Evolutionary conservation across 345 rosid species (phyloP).

Genomic region (Pistacia vera): DNA sequence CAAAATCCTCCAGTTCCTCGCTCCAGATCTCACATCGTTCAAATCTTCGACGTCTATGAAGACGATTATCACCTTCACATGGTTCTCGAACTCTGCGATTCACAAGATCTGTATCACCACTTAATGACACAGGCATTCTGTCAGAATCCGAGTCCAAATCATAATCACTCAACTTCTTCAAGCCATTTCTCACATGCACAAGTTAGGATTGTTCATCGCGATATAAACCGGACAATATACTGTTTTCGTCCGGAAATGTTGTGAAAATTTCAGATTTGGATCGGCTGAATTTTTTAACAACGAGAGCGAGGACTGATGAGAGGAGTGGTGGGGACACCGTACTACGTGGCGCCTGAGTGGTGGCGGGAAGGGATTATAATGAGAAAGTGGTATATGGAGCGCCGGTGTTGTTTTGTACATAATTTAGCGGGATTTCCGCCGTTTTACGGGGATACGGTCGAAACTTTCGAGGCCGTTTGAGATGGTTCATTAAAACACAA

Average conservation of each 20-base stretch:
- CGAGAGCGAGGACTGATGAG: constrained; percentile 19
- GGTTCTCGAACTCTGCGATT: constrained; percentile 45
- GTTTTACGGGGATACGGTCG: constrained; percentile 55
- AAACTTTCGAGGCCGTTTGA: constrained; percentile 58
- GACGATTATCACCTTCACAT: constrained; percentile 52
- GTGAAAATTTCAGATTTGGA: constrained; percentile 30
- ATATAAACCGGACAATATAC: constrained; percentile 65
- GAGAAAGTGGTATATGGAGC: constrained; percentile 73
- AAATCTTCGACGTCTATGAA: constrained; percentile 36
- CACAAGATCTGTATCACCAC: constrained; percentile 41
- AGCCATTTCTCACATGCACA: constrained; percentile 59
- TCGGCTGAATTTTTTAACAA: constrained; percentile 32
- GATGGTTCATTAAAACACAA: background rate
- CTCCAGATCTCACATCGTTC: constrained; percentile 44
- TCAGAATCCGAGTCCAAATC: constrained; percentile 33
- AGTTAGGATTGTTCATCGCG: constrained; percentile 56
- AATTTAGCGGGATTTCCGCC: constrained; percentile 64
- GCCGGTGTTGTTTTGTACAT: constrained; percentile 58
- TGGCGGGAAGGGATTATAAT: constrained; percentile 50
- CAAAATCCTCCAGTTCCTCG: constrained; percentile 36
- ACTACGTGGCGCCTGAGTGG: constrained; percentile 70
- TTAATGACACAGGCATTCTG: constrained; percentile 33
- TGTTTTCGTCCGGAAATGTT: constrained; percentile 35
- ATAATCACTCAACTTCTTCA: constrained; percentile 39
- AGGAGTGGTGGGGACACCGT: constrained; percentile 71